Percentiles rank a stretch among this genome's conserved stretches.
These are phyloP conservation scores for sunflower (Helianthus annuus) DNA, from an alignment of 129 eudicot genomes.

Conservation along the genomic window DNA sequence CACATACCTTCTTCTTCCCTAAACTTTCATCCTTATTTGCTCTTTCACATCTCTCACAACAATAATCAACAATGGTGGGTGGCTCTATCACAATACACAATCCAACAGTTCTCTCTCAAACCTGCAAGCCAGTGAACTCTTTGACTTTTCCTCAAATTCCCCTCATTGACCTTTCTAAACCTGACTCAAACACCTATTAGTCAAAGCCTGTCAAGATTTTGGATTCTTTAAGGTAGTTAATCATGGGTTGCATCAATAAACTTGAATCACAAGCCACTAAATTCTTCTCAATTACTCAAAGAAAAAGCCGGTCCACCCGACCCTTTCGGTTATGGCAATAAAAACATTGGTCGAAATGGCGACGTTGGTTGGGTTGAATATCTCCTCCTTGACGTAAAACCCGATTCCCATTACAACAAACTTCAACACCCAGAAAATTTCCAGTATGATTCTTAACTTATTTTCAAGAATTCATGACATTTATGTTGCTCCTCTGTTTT, in stretches of 20 bases:
- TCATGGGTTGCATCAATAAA: constrained; percentile 54
- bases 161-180: constrained; percentile 70
- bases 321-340: constrained; percentile 83
- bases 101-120: constrained; percentile 41
- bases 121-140: constrained; percentile 42
- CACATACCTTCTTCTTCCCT: constrained; percentile 21
- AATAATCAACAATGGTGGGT: constrained; percentile 61
- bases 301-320: constrained; percentile 57
- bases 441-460: constrained; percentile 39
- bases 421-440: constrained; percentile 45
- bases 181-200: constrained; percentile 60
- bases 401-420: constrained; percentile 31
- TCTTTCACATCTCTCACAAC: neutral
- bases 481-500: constrained; percentile 3
- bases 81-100: constrained; percentile 50
- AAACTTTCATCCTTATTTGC: neutral
- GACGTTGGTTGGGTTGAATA: constrained; percentile 91
- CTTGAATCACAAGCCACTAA: constrained; percentile 68
- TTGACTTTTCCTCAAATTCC: constrained; percentile 42
- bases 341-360: constrained; percentile 66
- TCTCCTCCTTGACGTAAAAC: constrained; percentile 55
- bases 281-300: constrained; percentile 56
- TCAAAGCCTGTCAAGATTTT: constrained; percentile 72
- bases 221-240: constrained; percentile 80
- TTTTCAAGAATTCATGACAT: neutral